Evolutionary conservation across 257 asterid genomes (phyloP), one percentile per base, ranked within the genome.

Genomic region (Leptodermis oblonga): DNA sequence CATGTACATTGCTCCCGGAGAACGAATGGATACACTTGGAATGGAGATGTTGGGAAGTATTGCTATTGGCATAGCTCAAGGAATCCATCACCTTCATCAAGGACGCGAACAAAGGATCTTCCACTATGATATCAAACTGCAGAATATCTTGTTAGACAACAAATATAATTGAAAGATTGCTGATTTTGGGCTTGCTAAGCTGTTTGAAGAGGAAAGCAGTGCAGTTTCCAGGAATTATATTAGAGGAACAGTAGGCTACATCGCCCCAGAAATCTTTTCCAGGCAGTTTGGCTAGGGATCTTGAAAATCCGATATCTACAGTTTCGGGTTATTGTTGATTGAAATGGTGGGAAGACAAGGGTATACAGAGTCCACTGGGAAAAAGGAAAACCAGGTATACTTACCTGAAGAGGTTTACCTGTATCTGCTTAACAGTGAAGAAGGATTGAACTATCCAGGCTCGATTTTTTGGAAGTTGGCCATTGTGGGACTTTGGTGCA

Each of bases 311-410:
- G 82, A 82, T 54, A 74, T 82, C 10, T 82, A 79, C 43, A 74
- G 80, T 61, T 77, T 68, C 28, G 82, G 84, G 30, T 73, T 77
- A 77, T 11, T 83, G 74, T 30, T 83, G 52, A 78, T 83, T 9
- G 87, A 83, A 67, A 77, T 83, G 79, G 82, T 80, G 1, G 83
- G 82, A 56, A 78, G 85, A 33, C 69, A 78, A 80, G 78, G 70
- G 52, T 78, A 76, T 62, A 71, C 60, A 4, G 77, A 65, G 36
- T 25, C 39, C n/a, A 33, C 65, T 10, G 65, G 14, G 3, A 6
- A 68, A 10, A 55, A 70, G 10, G 66, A 66, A 18, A 76, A 82
- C 28, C 80, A 74, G 56, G 41, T 67, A 7, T 71, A 80, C 63
- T 76, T 83, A 37, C 81, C 84, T 0, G 76, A 71, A 52, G 79